Conservation (phyloP, 1,284 basidiomycete genomes). For the Melampsora americana region DNA sequence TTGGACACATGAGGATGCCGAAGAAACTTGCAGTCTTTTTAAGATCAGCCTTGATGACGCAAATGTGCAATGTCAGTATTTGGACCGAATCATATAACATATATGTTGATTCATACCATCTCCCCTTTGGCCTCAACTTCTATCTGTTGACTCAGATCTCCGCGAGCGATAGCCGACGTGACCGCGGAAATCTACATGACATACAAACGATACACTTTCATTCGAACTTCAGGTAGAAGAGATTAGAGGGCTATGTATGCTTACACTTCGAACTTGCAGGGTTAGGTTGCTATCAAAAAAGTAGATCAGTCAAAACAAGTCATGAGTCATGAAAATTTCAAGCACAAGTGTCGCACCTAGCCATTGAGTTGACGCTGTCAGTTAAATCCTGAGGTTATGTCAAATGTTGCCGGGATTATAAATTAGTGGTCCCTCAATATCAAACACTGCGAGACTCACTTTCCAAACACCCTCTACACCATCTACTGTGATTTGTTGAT, state of each 20-base stretch:
- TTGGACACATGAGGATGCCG: neutral
- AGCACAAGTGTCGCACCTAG: constrained; percentile 50
- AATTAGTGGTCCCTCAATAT: neutral
- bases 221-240: neutral
- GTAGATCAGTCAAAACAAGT: constrained; percentile 54
- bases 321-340: constrained; percentile 53
- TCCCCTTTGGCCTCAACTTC: constrained; percentile 55
- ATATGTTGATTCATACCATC: constrained; percentile 49
- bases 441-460: constrained; percentile 7
- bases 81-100: neutral
- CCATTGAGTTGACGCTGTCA: constrained; percentile 55
- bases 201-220: neutral
- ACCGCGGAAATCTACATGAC: constrained; percentile 49
- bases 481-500: constrained; percentile 54
- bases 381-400: constrained; percentile 49
- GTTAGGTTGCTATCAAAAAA: constrained; percentile 54
- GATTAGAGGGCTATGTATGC: neutral
- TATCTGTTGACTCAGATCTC: constrained; percentile 54
- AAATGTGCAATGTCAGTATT: neutral
- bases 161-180: constrained; percentile 54
- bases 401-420: neutral
- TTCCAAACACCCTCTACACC: constrained; percentile 55
- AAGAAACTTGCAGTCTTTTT: constrained; percentile 33
- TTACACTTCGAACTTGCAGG: constrained; percentile 54
- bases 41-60: constrained; percentile 30